phyloP scores from a whole-genome alignment of 495 filamentous ascomycete species.

The Podospora pseudocomata region DNA sequence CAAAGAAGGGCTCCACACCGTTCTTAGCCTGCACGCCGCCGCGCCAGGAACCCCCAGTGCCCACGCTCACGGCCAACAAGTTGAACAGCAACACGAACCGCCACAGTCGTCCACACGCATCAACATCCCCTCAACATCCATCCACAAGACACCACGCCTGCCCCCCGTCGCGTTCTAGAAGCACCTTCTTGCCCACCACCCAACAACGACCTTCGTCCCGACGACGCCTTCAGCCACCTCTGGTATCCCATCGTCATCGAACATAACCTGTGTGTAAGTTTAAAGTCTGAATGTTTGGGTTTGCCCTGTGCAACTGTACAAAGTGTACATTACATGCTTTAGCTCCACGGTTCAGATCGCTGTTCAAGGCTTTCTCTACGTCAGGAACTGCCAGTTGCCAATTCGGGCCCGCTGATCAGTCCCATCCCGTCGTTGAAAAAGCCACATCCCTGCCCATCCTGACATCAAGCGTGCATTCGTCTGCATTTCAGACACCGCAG shows the following conservation, averaged over 20 bases:
- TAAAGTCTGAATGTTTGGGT: slow-evolving; percentile 1
- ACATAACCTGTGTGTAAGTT: neutral
- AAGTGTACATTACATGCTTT: neutral
- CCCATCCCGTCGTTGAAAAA: slow-evolving; percentile 7
- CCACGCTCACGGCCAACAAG: neutral
- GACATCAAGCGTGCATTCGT: slow-evolving; percentile 15
- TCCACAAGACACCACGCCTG: neutral
- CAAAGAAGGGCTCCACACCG: slow-evolving; percentile 5
- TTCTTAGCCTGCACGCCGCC: neutral
- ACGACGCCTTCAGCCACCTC: neutral
- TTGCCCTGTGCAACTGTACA: no score
- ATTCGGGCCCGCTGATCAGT: slow-evolving; percentile 25
- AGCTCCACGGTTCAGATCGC: neutral
- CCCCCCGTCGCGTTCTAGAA: neutral
- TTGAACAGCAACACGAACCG: neutral
- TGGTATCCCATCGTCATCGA: neutral
- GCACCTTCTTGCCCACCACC: neutral
- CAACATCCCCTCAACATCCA: neutral
- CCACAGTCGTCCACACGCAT: neutral
- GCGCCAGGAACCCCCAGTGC: neutral
- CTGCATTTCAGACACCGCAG: neutral
- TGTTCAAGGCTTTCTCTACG: neutral
- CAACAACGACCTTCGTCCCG: no score
- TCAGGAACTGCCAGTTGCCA: slow-evolving; percentile 16
- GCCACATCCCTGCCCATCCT: slow-evolving; percentile 20